These are phyloP conservation scores for Globisporangium lucens DNA, from an alignment of 352 stramenopile genomes.

Conservation along the genomic window DNA sequence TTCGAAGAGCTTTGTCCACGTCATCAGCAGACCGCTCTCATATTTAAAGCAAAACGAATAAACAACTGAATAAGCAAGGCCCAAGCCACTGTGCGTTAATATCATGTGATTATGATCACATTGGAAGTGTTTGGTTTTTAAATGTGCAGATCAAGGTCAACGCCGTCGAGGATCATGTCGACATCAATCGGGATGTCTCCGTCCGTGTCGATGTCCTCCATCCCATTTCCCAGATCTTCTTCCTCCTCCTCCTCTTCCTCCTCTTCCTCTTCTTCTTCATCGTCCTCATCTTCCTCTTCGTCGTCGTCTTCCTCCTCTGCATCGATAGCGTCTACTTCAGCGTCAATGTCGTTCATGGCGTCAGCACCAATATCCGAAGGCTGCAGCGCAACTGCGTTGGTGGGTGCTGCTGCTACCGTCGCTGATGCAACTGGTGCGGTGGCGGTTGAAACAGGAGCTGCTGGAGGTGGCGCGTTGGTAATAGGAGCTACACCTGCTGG, in stretches of 20 bases:
- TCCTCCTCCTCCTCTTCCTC: constrained; percentile 32
- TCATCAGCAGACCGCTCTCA: neutral
- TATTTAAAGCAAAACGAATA: constrained; percentile 10
- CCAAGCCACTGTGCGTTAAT: no score
- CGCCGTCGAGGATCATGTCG: constrained; percentile 24
- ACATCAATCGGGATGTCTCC: constrained; percentile 19
- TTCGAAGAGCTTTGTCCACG: neutral
- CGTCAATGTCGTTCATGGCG: neutral
- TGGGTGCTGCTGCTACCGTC: neutral
- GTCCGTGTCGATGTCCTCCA: constrained; percentile 26
- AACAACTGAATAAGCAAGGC: neutral
- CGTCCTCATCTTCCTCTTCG: constrained; percentile 50
- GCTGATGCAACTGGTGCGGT: neutral
- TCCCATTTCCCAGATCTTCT: constrained; percentile 31
- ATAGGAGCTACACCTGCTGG: neutral
- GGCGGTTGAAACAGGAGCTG: neutral
- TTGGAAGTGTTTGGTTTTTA: constrained; percentile 1
- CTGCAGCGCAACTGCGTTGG: neutral
- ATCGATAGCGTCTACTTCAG: constrained; percentile 32
- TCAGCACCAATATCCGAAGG: neutral
- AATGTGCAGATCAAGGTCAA: constrained; percentile 27
- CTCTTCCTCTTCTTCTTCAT: constrained; percentile 38
- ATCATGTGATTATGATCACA: no score
- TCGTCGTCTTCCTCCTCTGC: constrained; percentile 39
- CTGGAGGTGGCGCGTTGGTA: neutral